phyloP scores from a whole-genome alignment of 176 grass and related monocot genomes.

The Eragrostis curvula region DNA sequence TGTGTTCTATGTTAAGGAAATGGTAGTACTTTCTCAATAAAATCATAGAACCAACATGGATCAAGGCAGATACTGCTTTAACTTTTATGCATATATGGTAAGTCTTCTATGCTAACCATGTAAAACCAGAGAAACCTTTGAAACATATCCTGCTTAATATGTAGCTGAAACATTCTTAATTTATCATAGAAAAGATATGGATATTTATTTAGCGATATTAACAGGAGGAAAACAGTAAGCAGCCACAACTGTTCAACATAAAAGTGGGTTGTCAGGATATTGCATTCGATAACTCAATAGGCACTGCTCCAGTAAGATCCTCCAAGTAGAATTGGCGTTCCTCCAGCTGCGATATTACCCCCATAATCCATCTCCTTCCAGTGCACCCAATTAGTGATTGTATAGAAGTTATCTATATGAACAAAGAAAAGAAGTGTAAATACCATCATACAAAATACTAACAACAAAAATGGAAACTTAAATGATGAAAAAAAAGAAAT shows the following conservation, averaged over 20 bases:
- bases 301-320: slow-evolving; percentile 90
- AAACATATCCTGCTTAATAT: background rate
- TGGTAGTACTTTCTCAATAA: background rate
- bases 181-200: slow-evolving; percentile 1
- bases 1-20: slow-evolving; percentile 85
- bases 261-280: slow-evolving; percentile 68
- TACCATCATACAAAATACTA: slow-evolving; percentile 25
- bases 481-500: background rate
- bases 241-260: background rate
- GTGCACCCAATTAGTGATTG: slow-evolving; percentile 89
- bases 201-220: background rate
- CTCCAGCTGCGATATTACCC: slow-evolving; percentile 91
- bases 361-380: slow-evolving; percentile 96
- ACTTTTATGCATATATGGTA: background rate
- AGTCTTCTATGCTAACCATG: slow-evolving; percentile 3
- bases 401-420: slow-evolving; percentile 83
- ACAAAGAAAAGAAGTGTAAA: background rate
- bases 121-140: background rate
- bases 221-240: background rate
- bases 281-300: slow-evolving; percentile 77
- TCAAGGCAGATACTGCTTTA: background rate
- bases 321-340: slow-evolving; percentile 91
- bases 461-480: background rate
- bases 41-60: background rate
- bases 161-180: background rate